phyloP scores from a whole-genome alignment of 75 land plant genomes.

The Cunninghamia lanceolata region DNA sequence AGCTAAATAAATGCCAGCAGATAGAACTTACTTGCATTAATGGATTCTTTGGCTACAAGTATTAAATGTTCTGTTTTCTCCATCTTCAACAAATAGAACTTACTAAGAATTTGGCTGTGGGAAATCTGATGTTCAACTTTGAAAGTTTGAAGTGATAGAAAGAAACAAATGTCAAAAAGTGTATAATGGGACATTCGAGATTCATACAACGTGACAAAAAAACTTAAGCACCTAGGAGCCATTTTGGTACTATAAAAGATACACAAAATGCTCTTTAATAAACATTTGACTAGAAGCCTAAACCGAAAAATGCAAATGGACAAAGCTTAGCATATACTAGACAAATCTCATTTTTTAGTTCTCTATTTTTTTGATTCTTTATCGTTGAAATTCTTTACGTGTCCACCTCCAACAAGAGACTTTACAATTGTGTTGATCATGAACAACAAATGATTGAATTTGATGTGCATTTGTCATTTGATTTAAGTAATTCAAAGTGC shows the following conservation, averaged over 20 bases:
- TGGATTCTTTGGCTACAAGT: not conserved
- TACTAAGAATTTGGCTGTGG: not conserved
- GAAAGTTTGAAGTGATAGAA: not conserved
- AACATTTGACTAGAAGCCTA: not conserved
- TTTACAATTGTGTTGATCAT: too few relatives aligned
- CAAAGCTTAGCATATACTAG: not conserved
- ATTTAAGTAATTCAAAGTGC: too few relatives aligned
- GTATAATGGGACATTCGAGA: not conserved
- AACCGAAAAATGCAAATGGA: not conserved
- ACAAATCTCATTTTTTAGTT: not conserved
- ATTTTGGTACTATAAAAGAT: not conserved
- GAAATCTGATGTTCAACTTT: not conserved
- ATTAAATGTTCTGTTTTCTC: not conserved
- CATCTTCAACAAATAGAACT: not conserved
- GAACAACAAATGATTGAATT: too few relatives aligned
- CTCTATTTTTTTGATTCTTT: not conserved
- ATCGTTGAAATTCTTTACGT: too few relatives aligned
- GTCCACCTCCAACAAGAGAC: too few relatives aligned
- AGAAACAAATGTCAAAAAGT: not conserved
- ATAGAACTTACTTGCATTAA: not conserved
- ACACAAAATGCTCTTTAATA: not conserved
- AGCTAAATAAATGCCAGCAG: not conserved
- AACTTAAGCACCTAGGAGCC: not conserved
- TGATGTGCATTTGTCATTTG: too few relatives aligned
- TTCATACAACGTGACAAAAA: not conserved